These are phyloP conservation scores for Fragaria vesca DNA, from an alignment of 306 rosid species.

Conservation along the genomic window DNA sequence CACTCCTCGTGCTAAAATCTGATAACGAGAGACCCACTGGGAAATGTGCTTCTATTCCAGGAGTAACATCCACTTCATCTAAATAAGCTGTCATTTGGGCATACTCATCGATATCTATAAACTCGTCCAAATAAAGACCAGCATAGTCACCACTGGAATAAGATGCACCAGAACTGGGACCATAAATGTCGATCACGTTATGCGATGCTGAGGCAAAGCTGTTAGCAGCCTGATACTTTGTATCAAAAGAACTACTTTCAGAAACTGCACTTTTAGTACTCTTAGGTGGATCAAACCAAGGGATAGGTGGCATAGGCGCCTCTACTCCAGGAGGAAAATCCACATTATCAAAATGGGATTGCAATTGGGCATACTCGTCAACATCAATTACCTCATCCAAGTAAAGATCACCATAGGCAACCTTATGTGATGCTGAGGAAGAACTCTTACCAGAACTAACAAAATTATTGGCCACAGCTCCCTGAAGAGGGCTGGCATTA, in stretches of 20 bases:
- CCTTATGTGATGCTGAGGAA: constrained; percentile 31
- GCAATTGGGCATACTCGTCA: constrained; percentile 48
- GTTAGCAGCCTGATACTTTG: constrained; percentile 12
- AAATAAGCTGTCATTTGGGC: constrained; percentile 52
- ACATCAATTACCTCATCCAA: constrained; percentile 45
- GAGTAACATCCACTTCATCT: constrained; percentile 62
- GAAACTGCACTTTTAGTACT: constrained; percentile 13
- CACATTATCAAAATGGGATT: constrained; percentile 54
- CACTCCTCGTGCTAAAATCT: constrained; percentile 16
- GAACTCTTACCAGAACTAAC: constrained; percentile 32
- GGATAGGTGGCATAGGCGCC: constrained; percentile 42
- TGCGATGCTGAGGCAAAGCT: constrained; percentile 29
- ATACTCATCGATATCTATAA: constrained; percentile 25
- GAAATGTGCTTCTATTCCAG: constrained; percentile 72
- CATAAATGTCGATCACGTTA: constrained; percentile 46
- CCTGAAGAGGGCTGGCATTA: constrained; percentile 32
- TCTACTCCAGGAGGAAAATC: constrained; percentile 70
- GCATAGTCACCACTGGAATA: constrained; percentile 33
- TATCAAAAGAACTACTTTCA: constrained; percentile 30
- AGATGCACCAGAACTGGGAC: constrained; percentile 46
- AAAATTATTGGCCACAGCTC: constrained; percentile 22
- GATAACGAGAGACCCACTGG: constrained; percentile 41
- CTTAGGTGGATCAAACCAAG: constrained; percentile 35
- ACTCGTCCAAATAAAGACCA: constrained; percentile 39
- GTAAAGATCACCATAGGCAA: constrained; percentile 31